A percentile compares a stretch with the other conserved stretches of the same genome.
These are phyloP conservation scores for Jatropha curcas DNA, from an alignment of 345 rosid species.

Conservation along the genomic window DNA sequence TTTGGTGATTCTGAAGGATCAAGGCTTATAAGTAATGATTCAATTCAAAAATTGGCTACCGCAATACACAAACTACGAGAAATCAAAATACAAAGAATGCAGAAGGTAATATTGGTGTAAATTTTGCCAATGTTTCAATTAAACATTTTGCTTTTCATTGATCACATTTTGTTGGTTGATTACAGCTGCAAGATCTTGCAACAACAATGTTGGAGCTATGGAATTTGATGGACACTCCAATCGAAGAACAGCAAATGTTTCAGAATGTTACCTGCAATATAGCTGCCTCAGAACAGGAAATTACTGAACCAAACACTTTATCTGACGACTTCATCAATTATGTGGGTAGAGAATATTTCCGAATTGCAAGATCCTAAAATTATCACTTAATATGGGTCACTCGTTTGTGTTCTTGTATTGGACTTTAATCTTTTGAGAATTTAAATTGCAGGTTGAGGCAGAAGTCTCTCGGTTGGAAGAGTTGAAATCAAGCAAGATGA, in stretches of 20 bases:
- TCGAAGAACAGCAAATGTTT: slow-evolving; percentile 90
- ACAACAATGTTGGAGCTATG: slow-evolving; percentile 90
- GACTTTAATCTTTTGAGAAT: neutral
- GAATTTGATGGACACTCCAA: slow-evolving; percentile 98
- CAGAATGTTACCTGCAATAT: slow-evolving; percentile 86
- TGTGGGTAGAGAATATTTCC: slow-evolving; percentile 49
- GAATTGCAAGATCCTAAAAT: neutral
- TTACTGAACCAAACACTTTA: slow-evolving; percentile 79
- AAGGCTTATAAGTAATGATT: slow-evolving; percentile 45
- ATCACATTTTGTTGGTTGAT: slow-evolving; percentile 18
- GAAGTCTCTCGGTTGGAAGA: slow-evolving; percentile 88
- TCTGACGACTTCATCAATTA: slow-evolving; percentile 72
- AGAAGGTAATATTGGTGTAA: slow-evolving; percentile 43
- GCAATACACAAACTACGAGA: slow-evolving; percentile 44
- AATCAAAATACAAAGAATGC: slow-evolving; percentile 59
- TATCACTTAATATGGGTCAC: neutral
- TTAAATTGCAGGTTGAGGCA: slow-evolving; percentile 66
- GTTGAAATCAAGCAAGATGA: slow-evolving; percentile 94
- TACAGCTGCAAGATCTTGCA: slow-evolving; percentile 97
- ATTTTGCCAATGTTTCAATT: slow-evolving; percentile 12
- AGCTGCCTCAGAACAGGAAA: slow-evolving; percentile 94
- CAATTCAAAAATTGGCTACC: slow-evolving; percentile 49
- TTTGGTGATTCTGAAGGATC: slow-evolving; percentile 38
- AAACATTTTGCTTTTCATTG: neutral
- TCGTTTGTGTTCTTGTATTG: neutral